Conservation (phyloP, 169 alveolate species). For the Ichthyophthirius multifiliis region DNA sequence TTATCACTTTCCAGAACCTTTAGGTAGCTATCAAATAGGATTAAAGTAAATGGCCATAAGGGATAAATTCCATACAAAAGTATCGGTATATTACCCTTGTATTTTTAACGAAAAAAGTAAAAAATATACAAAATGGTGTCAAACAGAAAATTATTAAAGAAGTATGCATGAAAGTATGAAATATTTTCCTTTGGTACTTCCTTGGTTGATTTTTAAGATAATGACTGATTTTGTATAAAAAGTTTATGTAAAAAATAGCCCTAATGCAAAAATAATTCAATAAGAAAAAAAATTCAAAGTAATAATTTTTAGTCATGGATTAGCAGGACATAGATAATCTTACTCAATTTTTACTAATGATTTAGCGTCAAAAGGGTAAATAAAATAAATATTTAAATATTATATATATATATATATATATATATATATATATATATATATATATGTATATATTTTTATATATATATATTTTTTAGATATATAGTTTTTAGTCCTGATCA, state of each 20-base stretch:
- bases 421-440: too few species aligned
- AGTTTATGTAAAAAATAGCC: background rate
- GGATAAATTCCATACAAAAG: background rate
- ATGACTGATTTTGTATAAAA: background rate
- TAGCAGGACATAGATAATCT: background rate
- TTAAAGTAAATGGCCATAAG: background rate
- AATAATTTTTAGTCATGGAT: slow-evolving; percentile 1
- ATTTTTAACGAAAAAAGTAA: background rate
- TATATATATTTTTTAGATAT: background rate
- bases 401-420: background rate
- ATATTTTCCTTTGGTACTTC: background rate
- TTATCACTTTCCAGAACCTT: background rate
- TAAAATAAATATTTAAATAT: background rate
- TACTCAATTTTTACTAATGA: background rate
- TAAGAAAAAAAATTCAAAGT: background rate
- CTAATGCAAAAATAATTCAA: background rate
- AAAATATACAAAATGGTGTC: background rate
- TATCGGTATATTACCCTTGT: background rate
- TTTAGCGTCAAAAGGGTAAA: background rate
- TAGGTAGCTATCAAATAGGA: background rate
- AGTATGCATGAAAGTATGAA: slow-evolving; percentile 5
- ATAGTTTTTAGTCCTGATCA: background rate
- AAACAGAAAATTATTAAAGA: background rate
- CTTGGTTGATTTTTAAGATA: background rate
- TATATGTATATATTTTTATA: background rate